Evolutionary conservation across 768 basidiomycete species (phyloP).

Genomic region (Chiua virens): DNA sequence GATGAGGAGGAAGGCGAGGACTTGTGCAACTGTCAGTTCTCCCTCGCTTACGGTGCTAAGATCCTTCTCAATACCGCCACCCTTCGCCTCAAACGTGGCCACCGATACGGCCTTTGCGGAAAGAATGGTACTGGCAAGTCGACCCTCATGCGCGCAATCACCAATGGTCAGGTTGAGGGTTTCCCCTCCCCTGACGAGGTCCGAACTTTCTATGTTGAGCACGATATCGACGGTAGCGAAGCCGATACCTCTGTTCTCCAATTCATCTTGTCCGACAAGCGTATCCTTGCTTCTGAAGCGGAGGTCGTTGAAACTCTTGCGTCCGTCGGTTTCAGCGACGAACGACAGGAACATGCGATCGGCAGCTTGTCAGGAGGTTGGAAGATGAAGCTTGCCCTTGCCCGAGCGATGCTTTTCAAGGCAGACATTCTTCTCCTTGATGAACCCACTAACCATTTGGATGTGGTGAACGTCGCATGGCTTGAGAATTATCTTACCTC

Average conservation of each 20-base stretch:
- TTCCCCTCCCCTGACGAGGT: constrained; percentile 98
- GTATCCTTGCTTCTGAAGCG: constrained; percentile 65
- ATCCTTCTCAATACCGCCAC: constrained; percentile 95
- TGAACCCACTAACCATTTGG: constrained; percentile 96
- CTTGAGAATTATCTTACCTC: constrained; percentile 89
- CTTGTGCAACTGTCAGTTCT: constrained; percentile 98
- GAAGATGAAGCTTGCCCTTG: constrained; percentile 99
- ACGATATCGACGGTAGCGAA: constrained; percentile 97
- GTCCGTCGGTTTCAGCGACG: constrained; percentile 89
- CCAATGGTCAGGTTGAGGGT: constrained; percentile 95
- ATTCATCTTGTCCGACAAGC: constrained; percentile 85
- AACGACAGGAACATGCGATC: constrained; percentile 82
- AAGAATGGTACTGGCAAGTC: constrained; percentile 99
- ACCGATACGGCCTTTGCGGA: constrained; percentile 98
- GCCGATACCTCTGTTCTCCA: constrained; percentile 86
- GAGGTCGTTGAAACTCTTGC: constrained; percentile 81
- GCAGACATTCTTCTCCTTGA: constrained; percentile 96
- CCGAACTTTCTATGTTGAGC: constrained; percentile 99
- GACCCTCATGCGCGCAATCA: constrained; percentile 90
- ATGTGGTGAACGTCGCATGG: constrained; percentile 97
- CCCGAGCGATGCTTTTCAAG: constrained; percentile 96
- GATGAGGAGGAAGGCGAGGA: constrained; percentile 99
- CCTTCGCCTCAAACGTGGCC: constrained; percentile 96
- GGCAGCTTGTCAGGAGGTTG: constrained; percentile 96
- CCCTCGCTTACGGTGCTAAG: constrained; percentile 98